Percentiles rank a stretch among this genome's conserved stretches.
phyloP scores from a whole-genome alignment of 192 early-diverging fungal species.

The Backusella westeae region DNA sequence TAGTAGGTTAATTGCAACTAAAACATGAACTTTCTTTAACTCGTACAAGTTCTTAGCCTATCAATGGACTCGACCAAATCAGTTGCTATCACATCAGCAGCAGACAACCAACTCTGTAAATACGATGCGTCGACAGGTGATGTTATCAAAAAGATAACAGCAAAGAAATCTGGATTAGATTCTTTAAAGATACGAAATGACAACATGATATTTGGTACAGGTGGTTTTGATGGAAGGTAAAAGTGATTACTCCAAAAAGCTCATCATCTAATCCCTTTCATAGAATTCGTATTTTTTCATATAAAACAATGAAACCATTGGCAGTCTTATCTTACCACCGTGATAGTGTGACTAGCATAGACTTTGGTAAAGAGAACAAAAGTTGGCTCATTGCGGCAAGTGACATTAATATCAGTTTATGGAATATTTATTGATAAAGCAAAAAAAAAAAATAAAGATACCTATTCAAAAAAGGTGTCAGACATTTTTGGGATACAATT shows the following conservation, averaged over 20 bases:
- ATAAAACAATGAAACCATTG: slow-evolving; percentile 31
- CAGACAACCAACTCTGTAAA: slow-evolving; percentile 26
- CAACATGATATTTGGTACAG: slow-evolving; percentile 36
- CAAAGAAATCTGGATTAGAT: slow-evolving; percentile 30
- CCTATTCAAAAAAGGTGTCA: no score
- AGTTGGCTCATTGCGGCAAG: slow-evolving; percentile 24
- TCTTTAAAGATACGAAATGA: slow-evolving; percentile 28
- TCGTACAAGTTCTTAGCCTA: slow-evolving; percentile 17
- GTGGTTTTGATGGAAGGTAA: slow-evolving; percentile 35
- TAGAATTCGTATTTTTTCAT: slow-evolving; percentile 36
- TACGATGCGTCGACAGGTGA: slow-evolving; percentile 7
- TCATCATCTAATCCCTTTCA: background rate
- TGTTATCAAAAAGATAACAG: slow-evolving; percentile 12
- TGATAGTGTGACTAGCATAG: slow-evolving; percentile 30
- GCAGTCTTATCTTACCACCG: slow-evolving; percentile 33
- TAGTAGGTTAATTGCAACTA: background rate
- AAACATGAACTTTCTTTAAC: background rate
- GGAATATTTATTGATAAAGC: slow-evolving; percentile 31
- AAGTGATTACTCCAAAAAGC: no score
- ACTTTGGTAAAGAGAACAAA: slow-evolving; percentile 12
- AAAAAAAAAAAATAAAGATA: background rate
- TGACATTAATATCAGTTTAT: slow-evolving; percentile 38
- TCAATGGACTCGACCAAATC: background rate
- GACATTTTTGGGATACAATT: no score
- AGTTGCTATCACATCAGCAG: slow-evolving; percentile 13